phyloP scores from a whole-genome alignment of 768 basidiomycete species.

The Podaxis sp. region DNA sequence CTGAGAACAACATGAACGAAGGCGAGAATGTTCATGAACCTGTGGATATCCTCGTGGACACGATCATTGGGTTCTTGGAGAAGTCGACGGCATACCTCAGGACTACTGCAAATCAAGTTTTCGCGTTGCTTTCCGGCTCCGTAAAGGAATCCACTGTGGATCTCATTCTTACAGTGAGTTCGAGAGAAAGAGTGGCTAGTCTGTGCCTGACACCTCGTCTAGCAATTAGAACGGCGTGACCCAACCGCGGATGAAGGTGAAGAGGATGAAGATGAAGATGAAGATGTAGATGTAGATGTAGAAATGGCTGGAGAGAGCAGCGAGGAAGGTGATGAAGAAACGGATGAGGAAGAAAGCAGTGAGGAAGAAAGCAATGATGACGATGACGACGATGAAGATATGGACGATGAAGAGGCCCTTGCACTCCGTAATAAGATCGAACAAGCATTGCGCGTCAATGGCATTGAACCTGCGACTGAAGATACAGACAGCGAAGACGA shows the following conservation, averaged over 20 bases:
- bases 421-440: slow-evolving; percentile 70
- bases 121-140: slow-evolving; percentile 66
- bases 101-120: slow-evolving; percentile 76
- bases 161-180: slow-evolving; percentile 76
- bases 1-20: slow-evolving; percentile 41
- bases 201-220: slow-evolving; percentile 11
- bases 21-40: slow-evolving; percentile 39
- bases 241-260: slow-evolving; percentile 47
- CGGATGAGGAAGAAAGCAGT: slow-evolving; percentile 32
- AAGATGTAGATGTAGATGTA: slow-evolving; percentile 27
- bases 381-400: slow-evolving; percentile 45
- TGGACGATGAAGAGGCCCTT: slow-evolving; percentile 34
- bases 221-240: slow-evolving; percentile 84
- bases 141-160: slow-evolving; percentile 74
- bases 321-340: slow-evolving; percentile 37
- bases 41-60: slow-evolving; percentile 84
- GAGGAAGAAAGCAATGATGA: slow-evolving; percentile 32
- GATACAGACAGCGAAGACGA: slow-evolving; percentile 61
- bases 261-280: slow-evolving; percentile 41
- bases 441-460: slow-evolving; percentile 60
- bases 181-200: background rate
- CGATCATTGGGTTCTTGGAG: slow-evolving; percentile 89
- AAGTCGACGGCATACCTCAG: slow-evolving; percentile 79
- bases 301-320: slow-evolving; percentile 35
- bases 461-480: slow-evolving; percentile 54